Conservation (phyloP, 2,329 filamentous ascomycete species). For the Aureobasidium sp. region DNA sequence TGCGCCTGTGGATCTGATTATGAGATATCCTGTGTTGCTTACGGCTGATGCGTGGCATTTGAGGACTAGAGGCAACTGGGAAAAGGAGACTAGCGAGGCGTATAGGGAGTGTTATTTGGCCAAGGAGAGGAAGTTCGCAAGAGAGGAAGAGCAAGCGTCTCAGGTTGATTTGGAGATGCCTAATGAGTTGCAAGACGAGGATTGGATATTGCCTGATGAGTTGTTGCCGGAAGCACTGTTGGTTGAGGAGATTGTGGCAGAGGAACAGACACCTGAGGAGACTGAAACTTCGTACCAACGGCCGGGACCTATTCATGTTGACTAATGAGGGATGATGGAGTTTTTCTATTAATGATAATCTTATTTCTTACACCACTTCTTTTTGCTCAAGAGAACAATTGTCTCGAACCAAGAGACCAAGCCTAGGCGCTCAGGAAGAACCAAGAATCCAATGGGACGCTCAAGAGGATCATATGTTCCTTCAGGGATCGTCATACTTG, state of each 20-base stretch:
- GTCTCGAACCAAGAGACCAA: not conserved
- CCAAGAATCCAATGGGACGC: not conserved
- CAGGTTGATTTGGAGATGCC: not conserved
- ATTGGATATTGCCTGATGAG: not conserved
- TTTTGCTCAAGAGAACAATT: too few relatives aligned
- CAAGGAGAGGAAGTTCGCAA: not conserved
- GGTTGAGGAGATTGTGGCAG: not conserved
- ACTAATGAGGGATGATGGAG: not conserved
- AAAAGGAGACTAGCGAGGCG: not conserved
- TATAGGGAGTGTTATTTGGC: not conserved
- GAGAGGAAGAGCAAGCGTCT: not conserved
- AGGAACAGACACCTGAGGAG: not conserved
- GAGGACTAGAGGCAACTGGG: not conserved
- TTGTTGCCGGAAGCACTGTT: not conserved
- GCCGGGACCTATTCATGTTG: not conserved
- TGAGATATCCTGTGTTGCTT: not conserved
- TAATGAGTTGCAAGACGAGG: not conserved
- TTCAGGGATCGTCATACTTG: not conserved
- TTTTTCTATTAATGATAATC: not conserved
- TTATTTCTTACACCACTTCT: not conserved
- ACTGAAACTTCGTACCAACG: not conserved
- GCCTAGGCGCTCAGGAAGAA: not conserved
- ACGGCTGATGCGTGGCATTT: not conserved
- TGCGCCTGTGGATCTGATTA: not conserved
- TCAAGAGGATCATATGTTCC: not conserved